Evolutionary conservation across 2,329 filamentous ascomycete genomes (phyloP).

Genomic region (Myriosclerotinia curreyana): DNA sequence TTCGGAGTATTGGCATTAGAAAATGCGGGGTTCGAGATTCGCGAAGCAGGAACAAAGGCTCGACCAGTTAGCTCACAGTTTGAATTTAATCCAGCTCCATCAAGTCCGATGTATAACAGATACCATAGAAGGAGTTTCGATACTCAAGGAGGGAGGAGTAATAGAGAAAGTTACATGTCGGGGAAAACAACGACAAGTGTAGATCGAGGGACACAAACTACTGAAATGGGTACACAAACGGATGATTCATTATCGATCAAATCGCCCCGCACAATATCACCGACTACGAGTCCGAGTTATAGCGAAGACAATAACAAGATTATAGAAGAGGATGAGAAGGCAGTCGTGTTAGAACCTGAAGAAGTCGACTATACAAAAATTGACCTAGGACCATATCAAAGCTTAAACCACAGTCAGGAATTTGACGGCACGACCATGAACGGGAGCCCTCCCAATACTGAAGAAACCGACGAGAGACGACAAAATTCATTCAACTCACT

Average conservation of each 20-base stretch:
- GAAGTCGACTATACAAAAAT: slow-evolving; percentile 61
- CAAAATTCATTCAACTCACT: slow-evolving; percentile 42
- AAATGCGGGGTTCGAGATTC: slow-evolving; percentile 82
- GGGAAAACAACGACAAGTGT: slow-evolving; percentile 48
- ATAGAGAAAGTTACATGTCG: slow-evolving; percentile 73
- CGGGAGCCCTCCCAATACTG: slow-evolving; percentile 37
- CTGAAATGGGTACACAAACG: slow-evolving; percentile 62
- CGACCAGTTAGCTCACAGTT: slow-evolving; percentile 77
- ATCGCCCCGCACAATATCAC: slow-evolving; percentile 42
- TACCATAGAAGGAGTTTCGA: slow-evolving; percentile 65
- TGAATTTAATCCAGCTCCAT: slow-evolving; percentile 73
- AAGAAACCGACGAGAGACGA: slow-evolving; percentile 36
- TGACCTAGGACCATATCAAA: slow-evolving; percentile 47
- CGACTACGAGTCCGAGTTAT: slow-evolving; percentile 52
- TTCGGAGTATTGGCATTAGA: slow-evolving; percentile 90
- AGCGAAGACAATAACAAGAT: slow-evolving; percentile 42
- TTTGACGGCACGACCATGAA: slow-evolving; percentile 38
- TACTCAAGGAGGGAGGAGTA: slow-evolving; percentile 58
- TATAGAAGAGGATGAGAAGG: slow-evolving; percentile 37
- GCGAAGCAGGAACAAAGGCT: slow-evolving; percentile 77
- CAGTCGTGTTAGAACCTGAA: slow-evolving; percentile 46
- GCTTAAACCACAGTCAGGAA: slow-evolving; percentile 34
- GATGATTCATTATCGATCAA: slow-evolving; percentile 44
- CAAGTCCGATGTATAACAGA: slow-evolving; percentile 64
- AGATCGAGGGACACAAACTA: slow-evolving; percentile 68